phyloP scores from a whole-genome alignment of 2,329 filamentous ascomycete species.

The Metarhizium guizhouense region DNA sequence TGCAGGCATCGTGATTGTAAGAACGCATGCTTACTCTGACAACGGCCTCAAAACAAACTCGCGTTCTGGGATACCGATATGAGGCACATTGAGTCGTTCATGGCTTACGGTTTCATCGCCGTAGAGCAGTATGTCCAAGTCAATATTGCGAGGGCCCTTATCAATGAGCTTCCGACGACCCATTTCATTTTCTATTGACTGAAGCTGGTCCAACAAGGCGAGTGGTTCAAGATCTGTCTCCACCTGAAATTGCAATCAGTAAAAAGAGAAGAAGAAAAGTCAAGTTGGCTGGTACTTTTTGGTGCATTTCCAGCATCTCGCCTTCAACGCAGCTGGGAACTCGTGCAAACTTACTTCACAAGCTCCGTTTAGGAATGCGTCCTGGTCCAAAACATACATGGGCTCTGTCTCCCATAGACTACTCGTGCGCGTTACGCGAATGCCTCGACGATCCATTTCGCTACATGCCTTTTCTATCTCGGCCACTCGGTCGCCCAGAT shows the following conservation, averaged over 20 bases:
- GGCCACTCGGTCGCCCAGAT: constrained; percentile 74
- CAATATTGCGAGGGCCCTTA: constrained; percentile 91
- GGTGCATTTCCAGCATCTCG: background rate
- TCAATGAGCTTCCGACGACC: constrained; percentile 79
- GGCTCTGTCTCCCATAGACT: constrained; percentile 89
- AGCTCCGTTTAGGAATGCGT: constrained; percentile 81
- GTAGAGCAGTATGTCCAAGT: constrained; percentile 86
- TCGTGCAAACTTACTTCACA: constrained; percentile 58
- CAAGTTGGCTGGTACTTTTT: background rate
- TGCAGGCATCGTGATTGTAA: background rate
- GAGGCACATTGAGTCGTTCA: constrained; percentile 73
- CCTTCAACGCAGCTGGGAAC: background rate
- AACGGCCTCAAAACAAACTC: constrained; percentile 90
- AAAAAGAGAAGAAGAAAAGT: background rate
- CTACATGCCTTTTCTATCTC: constrained; percentile 80
- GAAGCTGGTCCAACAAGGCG: constrained; percentile 68
- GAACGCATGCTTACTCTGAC: constrained; percentile 50
- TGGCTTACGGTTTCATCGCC: constrained; percentile 56
- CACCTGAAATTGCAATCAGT: constrained; percentile 43
- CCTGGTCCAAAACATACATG: constrained; percentile 92
- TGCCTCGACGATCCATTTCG: constrained; percentile 64
- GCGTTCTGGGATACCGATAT: constrained; percentile 75
- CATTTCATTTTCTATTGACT: constrained; percentile 72
- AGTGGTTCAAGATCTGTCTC: constrained; percentile 70
- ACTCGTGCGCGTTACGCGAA: constrained; percentile 72